Evolutionary conservation across 345 rosid species (phyloP).

Genomic region (Salix purpurea): DNA sequence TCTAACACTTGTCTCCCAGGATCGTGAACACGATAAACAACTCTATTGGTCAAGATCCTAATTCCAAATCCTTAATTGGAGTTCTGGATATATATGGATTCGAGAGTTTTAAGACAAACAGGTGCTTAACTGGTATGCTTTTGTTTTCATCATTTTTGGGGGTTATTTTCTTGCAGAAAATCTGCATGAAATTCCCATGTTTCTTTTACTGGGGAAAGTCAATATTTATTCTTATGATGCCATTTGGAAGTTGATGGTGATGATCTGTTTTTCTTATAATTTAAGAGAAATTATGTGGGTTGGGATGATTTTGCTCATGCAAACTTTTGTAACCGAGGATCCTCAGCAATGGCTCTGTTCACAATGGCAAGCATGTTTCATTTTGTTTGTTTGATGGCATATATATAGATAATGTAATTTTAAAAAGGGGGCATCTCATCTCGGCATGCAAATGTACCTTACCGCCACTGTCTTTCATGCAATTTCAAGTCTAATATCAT

Average conservation of each 20-base stretch:
- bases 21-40: slow-evolving; percentile 81
- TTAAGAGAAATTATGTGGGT: neutral
- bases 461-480: neutral
- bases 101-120: slow-evolving; percentile 99
- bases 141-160: slow-evolving; percentile 37
- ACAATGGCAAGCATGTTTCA: neutral
- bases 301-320: slow-evolving; percentile 2
- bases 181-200: slow-evolving; percentile 21
- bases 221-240: neutral
- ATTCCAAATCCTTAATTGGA: slow-evolving; percentile 83
- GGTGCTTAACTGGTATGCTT: slow-evolving; percentile 78
- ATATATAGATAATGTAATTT: neutral
- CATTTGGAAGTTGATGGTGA: neutral
- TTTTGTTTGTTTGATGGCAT: neutral
- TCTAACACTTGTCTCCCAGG: slow-evolving; percentile 41
- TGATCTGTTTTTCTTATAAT: no score
- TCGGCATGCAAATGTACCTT: neutral
- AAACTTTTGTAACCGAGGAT: slow-evolving; percentile 1
- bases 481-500: neutral
- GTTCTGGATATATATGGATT: slow-evolving; percentile 99
- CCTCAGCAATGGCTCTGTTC: neutral
- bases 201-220: slow-evolving; percentile 1
- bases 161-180: slow-evolving; percentile 24
- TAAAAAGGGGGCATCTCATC: neutral
- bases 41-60: slow-evolving; percentile 93